phyloP scores from a whole-genome alignment of 148 eudicot genomes.

The Polygonum maritimum region DNA sequence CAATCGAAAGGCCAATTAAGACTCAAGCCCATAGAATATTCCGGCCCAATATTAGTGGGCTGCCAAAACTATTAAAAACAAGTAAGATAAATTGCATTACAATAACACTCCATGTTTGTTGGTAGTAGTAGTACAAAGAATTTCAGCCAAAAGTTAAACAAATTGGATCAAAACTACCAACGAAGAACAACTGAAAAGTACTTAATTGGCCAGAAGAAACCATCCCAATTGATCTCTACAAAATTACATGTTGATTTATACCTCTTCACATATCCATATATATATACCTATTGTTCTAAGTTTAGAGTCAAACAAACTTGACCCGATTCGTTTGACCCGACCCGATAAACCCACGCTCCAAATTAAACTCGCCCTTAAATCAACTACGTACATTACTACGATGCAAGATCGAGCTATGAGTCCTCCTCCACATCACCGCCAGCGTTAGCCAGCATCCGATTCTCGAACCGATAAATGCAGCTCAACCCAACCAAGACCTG shows the following conservation, averaged over 20 bases:
- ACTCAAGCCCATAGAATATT: neutral
- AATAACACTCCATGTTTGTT: too few relatives aligned
- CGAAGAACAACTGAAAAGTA: neutral
- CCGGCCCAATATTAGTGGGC: neutral
- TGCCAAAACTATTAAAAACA: too few relatives aligned
- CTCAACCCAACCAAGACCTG: slow-evolving; percentile 63
- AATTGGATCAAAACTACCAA: neutral
- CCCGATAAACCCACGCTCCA: neutral
- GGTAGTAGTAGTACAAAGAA: too few relatives aligned
- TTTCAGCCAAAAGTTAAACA: too few relatives aligned
- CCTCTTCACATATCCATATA: neutral
- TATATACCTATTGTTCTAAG: too few relatives aligned
- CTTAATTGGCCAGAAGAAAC: neutral
- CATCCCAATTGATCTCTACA: neutral
- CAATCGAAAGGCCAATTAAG: neutral
- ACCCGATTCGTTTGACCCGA: neutral
- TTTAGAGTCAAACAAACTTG: neutral
- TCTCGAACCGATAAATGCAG: slow-evolving; percentile 40
- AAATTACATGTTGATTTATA: neutral
- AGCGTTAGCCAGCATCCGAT: slow-evolving; percentile 15
- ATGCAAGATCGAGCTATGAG: neutral
- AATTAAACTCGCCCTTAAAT: neutral
- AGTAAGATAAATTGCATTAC: too few relatives aligned
- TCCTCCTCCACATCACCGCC: neutral
- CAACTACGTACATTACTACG: too few relatives aligned